Base-by-base conservation (phyloP, 176 grass and related monocot species). In the Oryza officinalis region DNA sequence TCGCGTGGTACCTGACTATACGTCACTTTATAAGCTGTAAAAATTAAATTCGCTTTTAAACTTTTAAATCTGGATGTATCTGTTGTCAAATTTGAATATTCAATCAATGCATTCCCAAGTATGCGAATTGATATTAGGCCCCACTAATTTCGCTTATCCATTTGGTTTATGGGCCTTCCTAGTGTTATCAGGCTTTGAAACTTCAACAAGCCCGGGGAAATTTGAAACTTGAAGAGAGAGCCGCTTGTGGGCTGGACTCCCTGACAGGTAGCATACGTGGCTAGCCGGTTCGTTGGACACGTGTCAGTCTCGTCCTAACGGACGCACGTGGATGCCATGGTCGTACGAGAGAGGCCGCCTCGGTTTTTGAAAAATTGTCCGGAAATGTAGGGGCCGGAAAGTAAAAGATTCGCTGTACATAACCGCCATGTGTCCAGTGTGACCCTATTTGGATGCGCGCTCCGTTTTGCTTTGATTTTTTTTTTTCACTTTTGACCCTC, bases 11-110 rank as follows among this genome's bases (percentile, higher is more conserved):
- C 13, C 1, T 8, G 8, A 37, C 7, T 37, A 37, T 37, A 3
- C 60, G 69, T 68, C 46, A 25, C 69, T 84, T 46, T n/a, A 63
- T 84, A 76, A 85, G 38, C 82, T 69, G 76, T 68, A 72, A 30
- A 40, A 15, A 25, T 3, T 52, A 61, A 25, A 25, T 23, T 4
- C 33, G n/a, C 4, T 13, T 69, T 3, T 10, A 67, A 38, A 25
- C 4, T 13, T 69, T 3, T 10, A 67, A 38, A 25, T 50, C 57
- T 13, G 22, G 18, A 43, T 30, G 40, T 5, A 44, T 49, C 5
- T 6, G 18, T 33, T 32, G 2, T 17, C 8, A 37, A 31, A 31
- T 31, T 20, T 20, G 71, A 50, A 74, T 74, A 7, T 54, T 18
- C 28, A 12, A 26, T 76, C 46, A 52, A n/a, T 26, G 22, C 28